These are phyloP conservation scores for Aaosphaeria pasadenensis DNA, from an alignment of 2,329 filamentous ascomycete genomes.

Conservation along the genomic window DNA sequence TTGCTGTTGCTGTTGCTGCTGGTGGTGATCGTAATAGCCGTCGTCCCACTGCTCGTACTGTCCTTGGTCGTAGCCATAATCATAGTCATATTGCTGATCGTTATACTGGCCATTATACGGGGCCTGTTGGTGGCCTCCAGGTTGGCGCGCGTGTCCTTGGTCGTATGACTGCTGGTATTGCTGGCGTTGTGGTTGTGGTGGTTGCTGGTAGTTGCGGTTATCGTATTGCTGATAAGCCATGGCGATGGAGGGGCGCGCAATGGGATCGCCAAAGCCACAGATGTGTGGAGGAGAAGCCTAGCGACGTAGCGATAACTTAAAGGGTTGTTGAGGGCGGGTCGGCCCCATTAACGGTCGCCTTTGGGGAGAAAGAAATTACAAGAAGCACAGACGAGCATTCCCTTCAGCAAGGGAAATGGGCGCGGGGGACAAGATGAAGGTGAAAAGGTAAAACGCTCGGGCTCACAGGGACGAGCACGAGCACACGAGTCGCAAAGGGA, in stretches of 20 bases:
- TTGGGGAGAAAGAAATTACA: slow-evolving; percentile 4
- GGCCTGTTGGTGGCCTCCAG: slow-evolving; percentile 22
- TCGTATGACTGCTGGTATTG: slow-evolving; percentile 33
- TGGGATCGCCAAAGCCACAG: slow-evolving; percentile 15
- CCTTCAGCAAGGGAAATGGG: background rate
- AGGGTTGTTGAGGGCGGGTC: slow-evolving; percentile 5
- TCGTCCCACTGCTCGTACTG: slow-evolving; percentile 34
- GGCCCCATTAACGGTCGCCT: slow-evolving; percentile 16
- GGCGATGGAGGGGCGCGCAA: slow-evolving; percentile 9
- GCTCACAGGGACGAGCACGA: background rate
- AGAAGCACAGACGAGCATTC: slow-evolving; percentile 2
- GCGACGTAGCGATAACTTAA: slow-evolving; percentile 10
- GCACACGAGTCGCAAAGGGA: background rate
- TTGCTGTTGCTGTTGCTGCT: slow-evolving; percentile 6
- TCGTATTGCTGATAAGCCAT: slow-evolving; percentile 41
- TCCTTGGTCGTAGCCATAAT: slow-evolving; percentile 32
- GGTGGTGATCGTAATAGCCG: slow-evolving; percentile 29
- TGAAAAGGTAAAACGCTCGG: background rate
- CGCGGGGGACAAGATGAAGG: slow-evolving; percentile 1
- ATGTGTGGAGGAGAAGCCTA: slow-evolving; percentile 17
- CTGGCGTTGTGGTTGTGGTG: slow-evolving; percentile 15
- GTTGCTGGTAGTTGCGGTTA: slow-evolving; percentile 24
- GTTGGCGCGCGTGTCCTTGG: slow-evolving; percentile 16
- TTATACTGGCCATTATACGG: slow-evolving; percentile 28
- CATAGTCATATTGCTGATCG: slow-evolving; percentile 16